Percentiles rank a stretch among this genome's conserved stretches.
These are phyloP conservation scores for Pezicula radicicola DNA, from an alignment of 2,329 filamentous ascomycete genomes.

Conservation along the genomic window DNA sequence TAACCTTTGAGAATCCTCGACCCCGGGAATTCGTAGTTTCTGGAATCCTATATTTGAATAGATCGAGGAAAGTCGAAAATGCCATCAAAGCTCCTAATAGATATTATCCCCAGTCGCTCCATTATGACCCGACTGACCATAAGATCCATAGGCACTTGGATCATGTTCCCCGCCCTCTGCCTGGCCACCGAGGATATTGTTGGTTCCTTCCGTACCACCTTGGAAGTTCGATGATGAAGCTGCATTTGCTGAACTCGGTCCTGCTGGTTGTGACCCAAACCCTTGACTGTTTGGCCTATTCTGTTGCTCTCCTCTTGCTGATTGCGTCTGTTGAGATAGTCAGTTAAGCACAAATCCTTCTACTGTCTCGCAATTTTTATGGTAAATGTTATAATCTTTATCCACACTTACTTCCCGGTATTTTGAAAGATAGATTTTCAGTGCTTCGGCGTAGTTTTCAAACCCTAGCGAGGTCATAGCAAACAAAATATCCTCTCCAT, in stretches of 20 bases:
- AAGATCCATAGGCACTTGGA: conserved; percentile 33
- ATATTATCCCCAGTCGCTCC: conserved; percentile 37
- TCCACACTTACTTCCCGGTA: conserved; percentile 83
- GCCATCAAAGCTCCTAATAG: conserved; percentile 15
- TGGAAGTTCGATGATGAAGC: conserved; percentile 24
- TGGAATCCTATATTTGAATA: too few relatives aligned
- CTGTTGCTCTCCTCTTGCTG: conserved; percentile 60
- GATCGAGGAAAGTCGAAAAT: too few relatives aligned
- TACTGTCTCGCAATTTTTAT: not conserved
- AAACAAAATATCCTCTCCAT: conserved; percentile 97
- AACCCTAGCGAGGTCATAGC: conserved; percentile 99
- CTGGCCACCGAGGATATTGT: conserved; percentile 30
- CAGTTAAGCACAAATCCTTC: conserved; percentile 5
- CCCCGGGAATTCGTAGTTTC: not conserved
- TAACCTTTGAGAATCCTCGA: conserved; percentile 4
- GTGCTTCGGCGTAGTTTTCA: conserved; percentile 95
- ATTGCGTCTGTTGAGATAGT: conserved; percentile 62
- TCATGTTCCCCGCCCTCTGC: conserved; percentile 30
- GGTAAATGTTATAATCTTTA: conserved; percentile 1
- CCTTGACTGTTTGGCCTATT: conserved; percentile 51
- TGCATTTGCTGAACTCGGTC: conserved; percentile 31
- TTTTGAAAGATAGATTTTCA: conserved; percentile 97
- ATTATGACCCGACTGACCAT: conserved; percentile 54
- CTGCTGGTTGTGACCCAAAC: conserved; percentile 41
- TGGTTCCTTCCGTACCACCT: conserved; percentile 26